Percentiles rank a stretch among this genome's conserved stretches.
Conservation (phyloP, 2,329 filamentous ascomycete genomes). For the Alternaria arbusti region DNA sequence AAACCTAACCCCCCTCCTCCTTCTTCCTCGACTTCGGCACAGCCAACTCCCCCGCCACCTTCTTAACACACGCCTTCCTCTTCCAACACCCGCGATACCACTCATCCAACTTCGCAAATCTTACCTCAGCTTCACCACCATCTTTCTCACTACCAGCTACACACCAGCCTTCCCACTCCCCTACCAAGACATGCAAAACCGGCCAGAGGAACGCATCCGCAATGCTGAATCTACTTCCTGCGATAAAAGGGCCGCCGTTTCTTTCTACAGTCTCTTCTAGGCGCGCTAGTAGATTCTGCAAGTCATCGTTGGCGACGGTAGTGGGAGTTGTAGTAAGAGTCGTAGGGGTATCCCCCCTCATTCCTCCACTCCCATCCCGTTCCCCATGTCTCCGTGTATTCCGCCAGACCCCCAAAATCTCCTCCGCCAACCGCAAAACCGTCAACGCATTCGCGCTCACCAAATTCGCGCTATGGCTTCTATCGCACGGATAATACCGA, state of each 20-base stretch:
- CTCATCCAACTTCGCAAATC: constrained; percentile 25
- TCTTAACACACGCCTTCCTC: constrained; percentile 40
- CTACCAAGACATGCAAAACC: constrained; percentile 32
- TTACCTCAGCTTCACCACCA: neutral
- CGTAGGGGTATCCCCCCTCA: neutral
- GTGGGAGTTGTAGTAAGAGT: neutral
- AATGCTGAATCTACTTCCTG: constrained; percentile 38
- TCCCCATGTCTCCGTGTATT: neutral
- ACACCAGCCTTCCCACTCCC: constrained; percentile 33
- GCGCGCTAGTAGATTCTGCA: neutral
- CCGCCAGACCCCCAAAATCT: constrained; percentile 26
- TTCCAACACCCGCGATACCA: constrained; percentile 41
- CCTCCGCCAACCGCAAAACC: too few species aligned
- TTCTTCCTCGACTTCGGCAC: too few species aligned
- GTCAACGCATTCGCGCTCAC: constrained; percentile 28
- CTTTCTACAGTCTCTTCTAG: constrained; percentile 26
- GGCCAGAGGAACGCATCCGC: constrained; percentile 46
- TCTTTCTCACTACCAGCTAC: too few species aligned
- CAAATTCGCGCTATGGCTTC: constrained; percentile 9
- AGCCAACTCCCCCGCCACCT: neutral
- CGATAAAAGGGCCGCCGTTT: constrained; percentile 35
- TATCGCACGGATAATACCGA: constrained; percentile 35
- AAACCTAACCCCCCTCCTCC: too few species aligned
- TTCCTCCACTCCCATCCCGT: too few species aligned
- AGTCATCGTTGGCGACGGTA: neutral